These are phyloP conservation scores for Coleophoma cylindrospora DNA, from an alignment of 2,329 filamentous ascomycete genomes.

Conservation along the genomic window DNA sequence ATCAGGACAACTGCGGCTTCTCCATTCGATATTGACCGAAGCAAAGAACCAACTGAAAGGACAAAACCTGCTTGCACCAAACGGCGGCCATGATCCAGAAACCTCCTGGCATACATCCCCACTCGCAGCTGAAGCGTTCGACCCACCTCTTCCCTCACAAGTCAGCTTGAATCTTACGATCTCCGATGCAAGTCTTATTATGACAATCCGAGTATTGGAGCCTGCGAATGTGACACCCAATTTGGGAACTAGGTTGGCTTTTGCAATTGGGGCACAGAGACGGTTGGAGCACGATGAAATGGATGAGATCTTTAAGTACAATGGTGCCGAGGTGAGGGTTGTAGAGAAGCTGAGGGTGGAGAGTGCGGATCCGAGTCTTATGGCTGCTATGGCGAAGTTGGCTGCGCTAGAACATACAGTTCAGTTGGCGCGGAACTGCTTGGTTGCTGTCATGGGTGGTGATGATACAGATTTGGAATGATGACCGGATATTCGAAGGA, in stretches of 20 bases:
- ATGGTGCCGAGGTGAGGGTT: conserved; percentile 70
- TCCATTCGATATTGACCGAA: conserved; percentile 49
- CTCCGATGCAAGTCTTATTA: conserved; percentile 64
- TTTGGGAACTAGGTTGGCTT: conserved; percentile 62
- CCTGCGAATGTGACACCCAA: conserved; percentile 57
- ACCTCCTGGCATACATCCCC: conserved; percentile 2
- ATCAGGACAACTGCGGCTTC: conserved; percentile 48
- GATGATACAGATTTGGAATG: conserved; percentile 15
- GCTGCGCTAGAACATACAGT: conserved; percentile 72
- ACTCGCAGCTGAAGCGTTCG: conserved; percentile 40
- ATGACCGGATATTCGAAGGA: not conserved
- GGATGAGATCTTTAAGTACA: conserved; percentile 66
- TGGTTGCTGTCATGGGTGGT: conserved; percentile 74
- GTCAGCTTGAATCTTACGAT: conserved; percentile 73
- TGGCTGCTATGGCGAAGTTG: conserved; percentile 80
- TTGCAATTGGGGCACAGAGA: conserved; percentile 60
- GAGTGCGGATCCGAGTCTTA: conserved; percentile 73
- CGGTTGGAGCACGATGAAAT: conserved; percentile 74
- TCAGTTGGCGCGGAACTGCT: conserved; percentile 61
- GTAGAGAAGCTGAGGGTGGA: conserved; percentile 87
- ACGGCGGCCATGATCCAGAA: conserved; percentile 5
- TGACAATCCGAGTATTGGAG: conserved; percentile 67
- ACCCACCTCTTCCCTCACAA: conserved; percentile 56
- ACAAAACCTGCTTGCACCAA: conserved; percentile 25
- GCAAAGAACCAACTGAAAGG: conserved; percentile 52